phyloP scores from a whole-genome alignment of 1,284 basidiomycete genomes.

The Melampsora americana region DNA sequence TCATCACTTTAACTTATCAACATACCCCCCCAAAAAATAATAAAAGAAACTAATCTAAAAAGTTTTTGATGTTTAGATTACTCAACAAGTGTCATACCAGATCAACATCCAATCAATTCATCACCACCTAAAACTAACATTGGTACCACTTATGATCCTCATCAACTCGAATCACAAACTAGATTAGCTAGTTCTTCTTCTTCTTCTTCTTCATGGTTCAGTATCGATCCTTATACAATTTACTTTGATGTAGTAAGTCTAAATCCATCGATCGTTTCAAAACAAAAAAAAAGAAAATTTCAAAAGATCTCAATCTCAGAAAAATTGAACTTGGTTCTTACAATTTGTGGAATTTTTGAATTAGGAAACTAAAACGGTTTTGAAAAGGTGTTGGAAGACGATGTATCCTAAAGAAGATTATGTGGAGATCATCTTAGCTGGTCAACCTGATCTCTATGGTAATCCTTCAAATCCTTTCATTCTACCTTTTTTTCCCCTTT shows the following conservation, averaged over 20 bases:
- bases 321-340: too few species aligned
- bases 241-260: conserved; percentile 41
- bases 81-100: neutral
- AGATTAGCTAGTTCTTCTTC: neutral
- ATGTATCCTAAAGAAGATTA: conserved; percentile 57
- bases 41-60: neutral
- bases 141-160: conserved; percentile 23
- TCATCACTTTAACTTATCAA: too few species aligned
- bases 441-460: conserved; percentile 59
- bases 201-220: too few species aligned
- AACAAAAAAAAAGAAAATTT: too few species aligned
- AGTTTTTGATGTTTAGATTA: conserved; percentile 17
- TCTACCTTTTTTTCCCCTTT: too few species aligned
- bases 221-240: conserved; percentile 32
- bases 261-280: neutral
- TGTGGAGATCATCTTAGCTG: conserved; percentile 56
- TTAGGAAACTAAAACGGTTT: conserved; percentile 50
- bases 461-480: too few species aligned
- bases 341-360: too few species aligned
- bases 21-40: too few species aligned
- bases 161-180: conserved; percentile 17
- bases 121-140: neutral
- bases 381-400: conserved; percentile 56
- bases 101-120: neutral
- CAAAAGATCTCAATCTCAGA: too few species aligned